phyloP scores from a whole-genome alignment of 306 rosid genomes.

The Cicer chorassanicum region DNA sequence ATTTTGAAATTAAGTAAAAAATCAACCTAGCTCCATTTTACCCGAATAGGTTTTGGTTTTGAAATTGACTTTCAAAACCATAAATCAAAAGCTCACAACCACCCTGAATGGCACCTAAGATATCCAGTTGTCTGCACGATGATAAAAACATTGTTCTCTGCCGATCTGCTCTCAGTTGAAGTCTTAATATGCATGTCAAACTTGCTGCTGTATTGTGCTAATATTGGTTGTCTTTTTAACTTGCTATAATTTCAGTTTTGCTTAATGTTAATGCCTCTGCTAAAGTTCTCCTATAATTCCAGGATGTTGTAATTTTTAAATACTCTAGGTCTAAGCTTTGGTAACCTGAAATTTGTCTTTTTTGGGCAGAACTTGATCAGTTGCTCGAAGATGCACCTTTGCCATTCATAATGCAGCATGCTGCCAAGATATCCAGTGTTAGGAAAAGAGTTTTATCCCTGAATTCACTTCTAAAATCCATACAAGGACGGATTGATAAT shows the following conservation, averaged over 20 bases:
- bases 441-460: conserved; percentile 76
- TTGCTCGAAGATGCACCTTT: conserved; percentile 80
- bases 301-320: conserved; percentile 24
- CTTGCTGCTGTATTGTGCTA: conserved; percentile 25
- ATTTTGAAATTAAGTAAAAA: no score
- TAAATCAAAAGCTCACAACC: no score
- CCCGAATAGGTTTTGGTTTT: no score
- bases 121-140: conserved; percentile 9
- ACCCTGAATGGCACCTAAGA: not conserved
- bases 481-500: conserved; percentile 78
- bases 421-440: conserved; percentile 70
- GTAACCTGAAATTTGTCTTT: conserved; percentile 41
- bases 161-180: conserved; percentile 32
- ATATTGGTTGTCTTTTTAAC: conserved; percentile 22
- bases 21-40: no score
- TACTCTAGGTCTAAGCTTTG: conserved; percentile 21
- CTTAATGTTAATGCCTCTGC: conserved; percentile 25
- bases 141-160: not conserved
- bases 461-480: conserved; percentile 68
- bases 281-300: conserved; percentile 30
- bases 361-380: conserved; percentile 76
- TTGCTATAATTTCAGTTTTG: conserved; percentile 28
- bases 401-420: conserved; percentile 78
- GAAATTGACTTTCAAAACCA: no score
- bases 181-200: conserved; percentile 34